A percentile compares a stretch with the other conserved stretches of the same genome.
Conservation (phyloP, 176 grass and related monocot genomes). For the Pharus latifolius region DNA sequence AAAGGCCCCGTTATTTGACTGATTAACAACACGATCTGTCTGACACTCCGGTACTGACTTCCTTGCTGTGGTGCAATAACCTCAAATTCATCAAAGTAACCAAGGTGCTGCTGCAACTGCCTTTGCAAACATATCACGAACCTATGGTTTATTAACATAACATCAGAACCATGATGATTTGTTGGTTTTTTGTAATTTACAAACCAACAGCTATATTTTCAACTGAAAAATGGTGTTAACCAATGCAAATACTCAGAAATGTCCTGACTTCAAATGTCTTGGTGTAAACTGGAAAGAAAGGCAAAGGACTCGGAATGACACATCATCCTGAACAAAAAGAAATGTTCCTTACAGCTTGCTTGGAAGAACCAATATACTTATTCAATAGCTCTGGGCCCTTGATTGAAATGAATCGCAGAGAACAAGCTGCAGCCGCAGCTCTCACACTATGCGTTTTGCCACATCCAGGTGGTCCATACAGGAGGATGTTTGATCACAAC, state of each 20-base stretch:
- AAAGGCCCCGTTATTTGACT: constrained; percentile 34
- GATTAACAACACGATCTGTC: constrained; percentile 99
- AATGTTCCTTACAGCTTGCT: constrained; percentile 68
- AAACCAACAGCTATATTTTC: not conserved
- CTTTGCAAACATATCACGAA: constrained; percentile 88
- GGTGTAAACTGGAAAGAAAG: not conserved
- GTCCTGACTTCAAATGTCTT: constrained; percentile 19
- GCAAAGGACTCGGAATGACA: not conserved
- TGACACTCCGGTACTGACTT: constrained; percentile 81
- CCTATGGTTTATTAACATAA: constrained; percentile 41
- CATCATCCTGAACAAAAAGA: not conserved
- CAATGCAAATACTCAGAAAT: not conserved
- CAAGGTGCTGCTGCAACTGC: constrained; percentile 80
- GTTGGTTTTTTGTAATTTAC: constrained; percentile 2
- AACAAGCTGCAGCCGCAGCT: constrained; percentile 85
- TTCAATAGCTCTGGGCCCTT: constrained; percentile 94
- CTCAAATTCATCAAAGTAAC: constrained; percentile 95
- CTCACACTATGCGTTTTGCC: constrained; percentile 94
- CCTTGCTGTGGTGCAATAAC: constrained; percentile 84
- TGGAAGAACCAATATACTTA: constrained; percentile 95
- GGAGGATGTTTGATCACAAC: constrained; percentile 83
- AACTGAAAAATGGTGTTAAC: constrained; percentile 4
- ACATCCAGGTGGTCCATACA: constrained; percentile 93
- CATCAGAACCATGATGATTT: not conserved
- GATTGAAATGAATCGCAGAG: constrained; percentile 85